These are phyloP conservation scores for Claviceps quebecensis DNA, from an alignment of 2,329 filamentous ascomycete species.

Conservation along the genomic window DNA sequence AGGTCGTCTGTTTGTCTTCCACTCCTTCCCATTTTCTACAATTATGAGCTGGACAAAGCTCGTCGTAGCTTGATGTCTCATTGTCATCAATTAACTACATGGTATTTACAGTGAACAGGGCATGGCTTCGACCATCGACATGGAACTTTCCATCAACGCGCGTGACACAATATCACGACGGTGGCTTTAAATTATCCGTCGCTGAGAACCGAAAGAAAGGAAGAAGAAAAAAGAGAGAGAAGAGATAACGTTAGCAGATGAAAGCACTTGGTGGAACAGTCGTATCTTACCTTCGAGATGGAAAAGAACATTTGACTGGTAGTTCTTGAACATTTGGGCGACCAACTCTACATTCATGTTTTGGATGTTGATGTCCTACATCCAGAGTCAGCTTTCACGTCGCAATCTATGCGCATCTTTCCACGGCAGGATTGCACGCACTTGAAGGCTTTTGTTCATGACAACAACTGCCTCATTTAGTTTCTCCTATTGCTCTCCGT, in stretches of 20 bases:
- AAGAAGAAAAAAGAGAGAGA: not conserved
- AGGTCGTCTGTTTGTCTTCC: not conserved
- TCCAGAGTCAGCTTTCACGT: not conserved
- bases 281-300: slow-evolving; percentile 70
- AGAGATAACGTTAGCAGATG: not conserved
- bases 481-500: slow-evolving; percentile 56
- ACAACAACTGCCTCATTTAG: slow-evolving; percentile 87
- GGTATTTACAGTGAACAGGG: not conserved
- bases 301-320: slow-evolving; percentile 94
- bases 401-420: not conserved
- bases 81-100: not conserved
- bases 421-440: slow-evolving; percentile 19
- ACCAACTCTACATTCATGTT: slow-evolving; percentile 99
- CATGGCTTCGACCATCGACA: not conserved
- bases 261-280: not conserved
- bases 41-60: no score
- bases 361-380: slow-evolving; percentile 87
- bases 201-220: slow-evolving; percentile 32
- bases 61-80: not conserved
- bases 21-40: not conserved
- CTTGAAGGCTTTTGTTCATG: slow-evolving; percentile 84
- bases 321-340: slow-evolving; percentile 99
- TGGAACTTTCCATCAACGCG: not conserved
- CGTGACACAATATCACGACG: slow-evolving; percentile 36
- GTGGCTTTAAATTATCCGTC: slow-evolving; percentile 71